These are phyloP conservation scores for Paramyrothecium roridum DNA, from an alignment of 2,329 filamentous ascomycete species.

Conservation along the genomic window DNA sequence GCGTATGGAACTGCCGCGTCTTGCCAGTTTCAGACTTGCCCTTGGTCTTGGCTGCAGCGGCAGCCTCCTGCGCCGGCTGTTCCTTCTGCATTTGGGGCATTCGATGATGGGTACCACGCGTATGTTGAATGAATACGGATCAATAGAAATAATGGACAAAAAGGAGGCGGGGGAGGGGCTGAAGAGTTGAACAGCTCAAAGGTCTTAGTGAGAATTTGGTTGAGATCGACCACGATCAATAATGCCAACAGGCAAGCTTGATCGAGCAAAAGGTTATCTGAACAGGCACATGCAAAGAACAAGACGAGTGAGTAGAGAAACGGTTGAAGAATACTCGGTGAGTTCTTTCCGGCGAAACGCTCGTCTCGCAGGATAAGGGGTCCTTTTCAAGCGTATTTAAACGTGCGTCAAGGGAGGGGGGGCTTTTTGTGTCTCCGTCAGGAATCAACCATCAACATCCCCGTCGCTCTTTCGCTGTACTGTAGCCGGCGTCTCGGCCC, in stretches of 20 bases:
- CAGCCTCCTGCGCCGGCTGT: neutral
- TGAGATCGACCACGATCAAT: no score
- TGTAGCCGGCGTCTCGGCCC: neutral
- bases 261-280: no score
- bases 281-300: no score
- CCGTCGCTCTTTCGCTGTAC: neutral
- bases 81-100: neutral
- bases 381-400: neutral
- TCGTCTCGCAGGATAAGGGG: neutral
- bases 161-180: neutral
- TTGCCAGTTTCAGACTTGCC: neutral
- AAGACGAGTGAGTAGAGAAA: no score
- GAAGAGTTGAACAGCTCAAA: no score
- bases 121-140: neutral
- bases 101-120: no score
- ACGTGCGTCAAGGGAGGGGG: no score
- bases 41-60: neutral
- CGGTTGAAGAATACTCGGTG: no score
- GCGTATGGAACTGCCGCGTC: constrained; percentile 13
- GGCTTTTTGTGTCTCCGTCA: no score
- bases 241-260: no score
- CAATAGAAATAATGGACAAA: neutral
- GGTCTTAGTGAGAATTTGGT: neutral
- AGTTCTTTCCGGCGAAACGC: no score
- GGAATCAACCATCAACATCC: no score